Conservation (phyloP, 2,329 filamentous ascomycete genomes). For the Mycosphaerella arachidis region DNA sequence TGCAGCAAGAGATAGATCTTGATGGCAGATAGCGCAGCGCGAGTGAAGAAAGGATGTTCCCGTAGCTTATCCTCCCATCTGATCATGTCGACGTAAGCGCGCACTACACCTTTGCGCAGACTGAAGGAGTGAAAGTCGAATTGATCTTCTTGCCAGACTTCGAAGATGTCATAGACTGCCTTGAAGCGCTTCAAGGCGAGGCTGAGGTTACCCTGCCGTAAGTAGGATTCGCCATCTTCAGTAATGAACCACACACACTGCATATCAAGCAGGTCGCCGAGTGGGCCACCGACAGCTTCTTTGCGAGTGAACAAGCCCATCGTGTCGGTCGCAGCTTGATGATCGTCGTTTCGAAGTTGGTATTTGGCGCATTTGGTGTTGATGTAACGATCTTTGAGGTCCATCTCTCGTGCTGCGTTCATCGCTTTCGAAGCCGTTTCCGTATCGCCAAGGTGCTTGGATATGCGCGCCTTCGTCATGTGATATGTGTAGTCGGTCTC, state of each 20-base stretch:
- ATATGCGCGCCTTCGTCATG: constrained; percentile 92
- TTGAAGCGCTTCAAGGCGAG: constrained; percentile 91
- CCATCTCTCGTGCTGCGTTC: constrained; percentile 79
- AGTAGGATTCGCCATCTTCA: constrained; percentile 87
- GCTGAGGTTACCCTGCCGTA: constrained; percentile 74
- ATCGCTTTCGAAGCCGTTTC: constrained; percentile 79
- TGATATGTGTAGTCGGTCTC: constrained; percentile 88
- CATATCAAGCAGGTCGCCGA: constrained; percentile 94
- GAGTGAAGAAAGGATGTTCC: constrained; percentile 87
- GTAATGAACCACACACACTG: constrained; percentile 97
- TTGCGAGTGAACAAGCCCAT: constrained; percentile 93
- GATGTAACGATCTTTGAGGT: constrained; percentile 91
- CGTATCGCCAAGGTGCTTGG: constrained; percentile 80
- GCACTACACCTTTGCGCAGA: constrained; percentile 90
- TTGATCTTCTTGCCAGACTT: constrained; percentile 96
- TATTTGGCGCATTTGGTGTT: constrained; percentile 99
- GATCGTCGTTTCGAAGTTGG: constrained; percentile 86
- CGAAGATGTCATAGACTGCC: constrained; percentile 84
- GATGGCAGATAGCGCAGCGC: constrained; percentile 76
- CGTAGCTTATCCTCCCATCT: constrained; percentile 89
- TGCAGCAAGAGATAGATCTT: constrained; percentile 73
- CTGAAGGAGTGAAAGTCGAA: constrained; percentile 99
- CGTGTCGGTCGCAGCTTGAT: constrained; percentile 76
- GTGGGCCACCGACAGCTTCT: constrained; percentile 78
- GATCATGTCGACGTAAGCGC: constrained; percentile 93